Base-by-base conservation (phyloP, 257 asterid genomes). In the Eucommia ulmoides region DNA sequence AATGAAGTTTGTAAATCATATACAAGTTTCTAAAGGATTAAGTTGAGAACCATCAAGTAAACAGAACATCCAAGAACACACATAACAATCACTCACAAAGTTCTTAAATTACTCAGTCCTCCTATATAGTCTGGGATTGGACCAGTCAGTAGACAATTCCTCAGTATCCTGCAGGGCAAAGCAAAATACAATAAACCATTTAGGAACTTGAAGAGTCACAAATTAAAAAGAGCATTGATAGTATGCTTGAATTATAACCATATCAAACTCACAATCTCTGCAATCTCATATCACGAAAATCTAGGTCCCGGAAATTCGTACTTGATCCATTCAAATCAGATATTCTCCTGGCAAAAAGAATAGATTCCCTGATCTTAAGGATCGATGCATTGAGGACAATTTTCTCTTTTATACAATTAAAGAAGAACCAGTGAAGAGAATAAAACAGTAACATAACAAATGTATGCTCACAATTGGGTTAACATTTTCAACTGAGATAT, bases 61-160 rank as follows among this genome's bases (percentile, higher is more conserved):
- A n/a, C n/a, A n/a, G n/a, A n/a, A n/a, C n/a, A n/a, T n/a, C n/a
- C n/a, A n/a, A n/a, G n/a, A n/a, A n/a, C 23, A 24, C 19, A 14
- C 20, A 19, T 35, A 20, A n/a, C n/a, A n/a, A n/a, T n/a, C n/a
- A n/a, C 95, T 80, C 69, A 88, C 97, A 88, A 58, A 59, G 62
- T 55, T 51, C 46, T 58, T 51, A 89, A 59, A 0, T 0, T 0
- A 23, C 3, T 17, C 72, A 76, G 25, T 50, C 1, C 51, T 58
- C 71, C 75, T 16, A 89, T 2, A 65, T 68, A 72, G 15, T 25
- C 58, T 2, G 96, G 97, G 54, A 89, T 85, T 7, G 35, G 35
- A 64, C 78, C 98, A 22, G 6, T 19, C 58, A 89, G 78, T 3
- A 89, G 82, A 68, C 96, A 89, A 71, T 85, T 89, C 58, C 82